Percentiles rank a stretch among this genome's conserved stretches.
Conservation (phyloP, 2,329 filamentous ascomycete species). For the Aureobasidium sp. region DNA sequence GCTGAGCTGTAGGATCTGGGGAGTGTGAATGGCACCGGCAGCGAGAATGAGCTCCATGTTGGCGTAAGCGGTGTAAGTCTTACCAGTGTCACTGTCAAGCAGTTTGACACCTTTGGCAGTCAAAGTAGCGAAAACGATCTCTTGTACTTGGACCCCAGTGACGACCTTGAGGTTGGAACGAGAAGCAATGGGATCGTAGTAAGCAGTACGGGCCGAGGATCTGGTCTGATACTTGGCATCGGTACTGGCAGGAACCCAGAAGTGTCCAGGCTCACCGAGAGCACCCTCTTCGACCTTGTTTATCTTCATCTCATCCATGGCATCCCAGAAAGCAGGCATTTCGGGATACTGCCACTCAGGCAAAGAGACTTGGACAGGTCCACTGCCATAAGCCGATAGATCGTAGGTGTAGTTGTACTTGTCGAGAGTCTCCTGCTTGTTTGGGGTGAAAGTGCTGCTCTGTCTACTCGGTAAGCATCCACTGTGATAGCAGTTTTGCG, state of each 20-base stretch:
- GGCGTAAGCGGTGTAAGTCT: constrained; percentile 7
- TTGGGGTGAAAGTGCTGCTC: constrained; percentile 21
- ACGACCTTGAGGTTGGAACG: constrained; percentile 30
- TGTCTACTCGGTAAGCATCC: constrained; percentile 21
- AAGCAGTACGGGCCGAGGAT: constrained; percentile 29
- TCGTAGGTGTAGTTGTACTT: constrained; percentile 20
- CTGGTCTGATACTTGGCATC: constrained; percentile 29
- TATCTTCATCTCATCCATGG: constrained; percentile 20
- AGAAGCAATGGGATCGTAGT: constrained; percentile 27
- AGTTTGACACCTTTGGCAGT: constrained; percentile 18
- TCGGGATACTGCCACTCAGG: constrained; percentile 22
- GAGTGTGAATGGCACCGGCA: constrained; percentile 30
- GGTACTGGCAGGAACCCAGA: constrained; percentile 33
- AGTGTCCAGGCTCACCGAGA: constrained; percentile 28
- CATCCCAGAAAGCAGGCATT: constrained; percentile 21
- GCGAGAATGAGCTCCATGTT: constrained; percentile 31
- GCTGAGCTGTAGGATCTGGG: constrained; percentile 31
- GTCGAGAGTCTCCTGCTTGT: constrained; percentile 15
- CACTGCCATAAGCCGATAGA: constrained; percentile 19
- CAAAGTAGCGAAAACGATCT: constrained; percentile 9
- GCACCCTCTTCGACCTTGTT: constrained; percentile 19
- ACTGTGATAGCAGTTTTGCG: not conserved
- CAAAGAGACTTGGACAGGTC: constrained; percentile 20
- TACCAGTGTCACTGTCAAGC: not conserved
- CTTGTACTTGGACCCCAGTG: constrained; percentile 21